Evolutionary conservation across 768 basidiomycete genomes (phyloP), one percentile per base, ranked within the genome.

Genomic region (Macrolepiota dolichaula): DNA sequence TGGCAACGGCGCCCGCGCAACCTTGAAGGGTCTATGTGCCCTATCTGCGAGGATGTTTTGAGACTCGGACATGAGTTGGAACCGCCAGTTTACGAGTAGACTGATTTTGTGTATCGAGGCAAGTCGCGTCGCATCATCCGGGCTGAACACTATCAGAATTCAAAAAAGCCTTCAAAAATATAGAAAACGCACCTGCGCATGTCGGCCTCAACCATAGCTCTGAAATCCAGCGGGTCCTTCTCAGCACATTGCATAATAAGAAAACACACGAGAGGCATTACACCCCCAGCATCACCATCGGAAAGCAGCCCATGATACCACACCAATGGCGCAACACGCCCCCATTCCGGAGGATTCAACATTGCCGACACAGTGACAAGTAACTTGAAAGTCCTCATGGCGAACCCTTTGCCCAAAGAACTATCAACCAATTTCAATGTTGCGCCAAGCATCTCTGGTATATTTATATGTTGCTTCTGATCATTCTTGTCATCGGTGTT

Each of bases 221-320:
- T 63, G 38, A 86, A 72, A n/a, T 83, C 80, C 36, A 74, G 59
- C 0, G 85, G 76, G 0, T 72, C 73, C 72, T 83, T 88, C 69
- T 91, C 90, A 0, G 86, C 87, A 64, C 83, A 87, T 70, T 89
- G 87, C 86, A 89, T 90, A 25, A 85, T 61, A 24, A 92, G 72
- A 68, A 87, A 91, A 65, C 82, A 85, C 3, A 60, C 51, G 13
- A 53, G 35, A 19, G 57, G 38, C 49, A 59, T 44, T 38, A 51
- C 37, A 4, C 35, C n/a, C 42, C n/a, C 42, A 3, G 72, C 63
- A 64, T 85, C 78, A 1, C 62, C 57, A 32, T 74, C 76, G 46
- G 75, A 70, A 36, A 76, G 73, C 12, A 85, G 70, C 64, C 82
- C 80, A 44, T 79, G 69, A 54, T 78, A 71, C 89, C 90, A 92